Evolutionary conservation across 1,284 basidiomycete genomes (phyloP), one percentile per base, ranked within the genome.

Genomic region (Trichosporon faecale): DNA sequence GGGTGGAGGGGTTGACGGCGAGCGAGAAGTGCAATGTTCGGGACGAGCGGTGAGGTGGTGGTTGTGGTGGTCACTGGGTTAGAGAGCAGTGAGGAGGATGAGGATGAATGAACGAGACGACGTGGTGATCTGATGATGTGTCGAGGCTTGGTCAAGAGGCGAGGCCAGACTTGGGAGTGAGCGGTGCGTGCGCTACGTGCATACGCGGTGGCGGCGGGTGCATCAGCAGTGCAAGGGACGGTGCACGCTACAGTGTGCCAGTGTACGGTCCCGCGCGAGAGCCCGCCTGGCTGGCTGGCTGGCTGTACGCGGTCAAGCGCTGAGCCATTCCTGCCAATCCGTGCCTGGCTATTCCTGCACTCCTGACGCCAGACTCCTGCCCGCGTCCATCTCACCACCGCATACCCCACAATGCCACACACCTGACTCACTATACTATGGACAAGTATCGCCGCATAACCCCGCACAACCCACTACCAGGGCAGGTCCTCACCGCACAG

Each of bases 381-480:
- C 40, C 40, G 40, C 40, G 40, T n/a, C 40, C 40, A 18, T n/a
- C 40, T 18, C 40, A 44, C 40, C 40, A 18, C 5, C 40, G 14
- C 40, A 21, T 18, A 11, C 49, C 16, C 21, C 8, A 7, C 8
- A 3, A 9, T 12, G 21, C 49, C 23, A 25, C 49, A 52, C 49
- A n/a, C 21, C 5, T 4, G 3, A 25, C 23, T 2, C 21, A 23
- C 49, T 11, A 2, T 52, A 52, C 49, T 18, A n/a, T 44, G 40
- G 18, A 3, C 6, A 16, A 44, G 18, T 44, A 44, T n/a, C 18
- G 18, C 40, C 40, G 40, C 67, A 68, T 68, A 68, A 68, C 65
- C 33, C 70, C 70, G 70, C 35, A 23, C 61, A 70, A 65, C 66
- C 23, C 69, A 65, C 65, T 44, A 18, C 21, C n/a, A 29, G 46